These are phyloP conservation scores for Spinellus fusiger DNA, from an alignment of 192 early-diverging fungal species.

Conservation along the genomic window DNA sequence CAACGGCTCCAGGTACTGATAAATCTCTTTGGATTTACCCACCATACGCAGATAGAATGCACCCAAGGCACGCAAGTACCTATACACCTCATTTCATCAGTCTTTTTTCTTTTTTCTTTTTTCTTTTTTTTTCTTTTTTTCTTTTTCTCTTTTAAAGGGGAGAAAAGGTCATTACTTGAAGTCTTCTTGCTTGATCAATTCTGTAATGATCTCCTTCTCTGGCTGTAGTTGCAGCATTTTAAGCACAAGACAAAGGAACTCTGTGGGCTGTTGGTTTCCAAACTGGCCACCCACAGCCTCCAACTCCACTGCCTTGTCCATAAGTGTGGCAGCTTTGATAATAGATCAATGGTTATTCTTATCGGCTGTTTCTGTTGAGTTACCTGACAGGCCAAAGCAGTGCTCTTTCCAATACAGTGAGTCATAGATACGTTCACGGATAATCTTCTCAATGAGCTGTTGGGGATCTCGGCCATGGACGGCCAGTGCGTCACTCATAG, in stretches of 20 bases:
- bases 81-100: too few relatives aligned
- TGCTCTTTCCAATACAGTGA: slow-evolving; percentile 95
- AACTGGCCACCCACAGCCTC: slow-evolving; percentile 75
- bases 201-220: slow-evolving; percentile 76
- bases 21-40: slow-evolving; percentile 69
- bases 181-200: slow-evolving; percentile 76
- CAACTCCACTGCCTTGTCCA: slow-evolving; percentile 82
- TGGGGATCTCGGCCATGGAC: slow-evolving; percentile 92
- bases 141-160: too few relatives aligned
- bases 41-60: slow-evolving; percentile 88
- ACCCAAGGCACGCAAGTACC: slow-evolving; percentile 82
- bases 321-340: slow-evolving; percentile 66
- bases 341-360: background rate
- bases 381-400: slow-evolving; percentile 88
- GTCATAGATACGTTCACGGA: slow-evolving; percentile 84
- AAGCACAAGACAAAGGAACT: slow-evolving; percentile 83
- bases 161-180: too few relatives aligned
- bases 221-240: slow-evolving; percentile 95
- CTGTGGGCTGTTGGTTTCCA: slow-evolving; percentile 81
- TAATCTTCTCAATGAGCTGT: slow-evolving; percentile 91
- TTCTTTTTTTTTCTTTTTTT: too few relatives aligned
- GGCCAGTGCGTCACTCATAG: slow-evolving; percentile 48
- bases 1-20: slow-evolving; percentile 80
- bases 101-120: too few relatives aligned
- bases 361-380: background rate